Percentiles rank a stretch among this genome's conserved stretches.
phyloP scores from a whole-genome alignment of 225 moss, liverwort and hornwort species.

The Anthoceros angustus region DNA sequence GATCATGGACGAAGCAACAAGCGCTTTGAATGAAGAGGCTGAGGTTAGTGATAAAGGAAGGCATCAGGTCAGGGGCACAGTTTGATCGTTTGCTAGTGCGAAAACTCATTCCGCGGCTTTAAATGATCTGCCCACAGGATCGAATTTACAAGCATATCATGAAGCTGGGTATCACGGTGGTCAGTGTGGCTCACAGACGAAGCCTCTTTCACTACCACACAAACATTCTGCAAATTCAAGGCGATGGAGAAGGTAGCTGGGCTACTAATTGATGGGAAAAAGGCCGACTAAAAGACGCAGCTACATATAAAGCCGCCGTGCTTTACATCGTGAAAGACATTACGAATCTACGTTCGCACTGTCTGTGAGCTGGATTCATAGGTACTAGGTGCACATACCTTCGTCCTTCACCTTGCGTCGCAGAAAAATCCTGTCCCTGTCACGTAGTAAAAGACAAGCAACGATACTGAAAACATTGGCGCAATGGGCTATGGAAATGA shows the following conservation, averaged over 20 bases:
- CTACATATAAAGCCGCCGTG: too few species aligned
- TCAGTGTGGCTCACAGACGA: constrained; percentile 23
- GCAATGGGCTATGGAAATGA: too few species aligned
- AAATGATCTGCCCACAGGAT: constrained; percentile 11
- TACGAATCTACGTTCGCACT: too few species aligned
- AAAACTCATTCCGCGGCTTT: neutral
- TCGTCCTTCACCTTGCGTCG: too few species aligned
- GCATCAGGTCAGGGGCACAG: neutral
- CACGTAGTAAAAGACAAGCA: too few species aligned
- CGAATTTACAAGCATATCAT: constrained; percentile 13
- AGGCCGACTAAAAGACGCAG: too few species aligned
- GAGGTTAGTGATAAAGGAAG: constrained; percentile 11
- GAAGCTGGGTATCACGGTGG: constrained; percentile 17
- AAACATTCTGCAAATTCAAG: constrained; percentile 14
- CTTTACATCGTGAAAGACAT: too few species aligned
- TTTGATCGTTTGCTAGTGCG: neutral
- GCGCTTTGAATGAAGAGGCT: constrained; percentile 18
- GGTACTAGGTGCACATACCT: too few species aligned
- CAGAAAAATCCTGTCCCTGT: too few species aligned
- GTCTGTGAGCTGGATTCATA: too few species aligned
- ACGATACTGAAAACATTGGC: too few species aligned
- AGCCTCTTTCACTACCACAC: constrained; percentile 16
- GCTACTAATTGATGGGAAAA: neutral
- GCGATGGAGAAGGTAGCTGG: constrained; percentile 22
- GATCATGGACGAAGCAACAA: constrained; percentile 27